Base-by-base conservation (phyloP, 1,284 basidiomycete species). In the Leucoagaricus sp. region DNA sequence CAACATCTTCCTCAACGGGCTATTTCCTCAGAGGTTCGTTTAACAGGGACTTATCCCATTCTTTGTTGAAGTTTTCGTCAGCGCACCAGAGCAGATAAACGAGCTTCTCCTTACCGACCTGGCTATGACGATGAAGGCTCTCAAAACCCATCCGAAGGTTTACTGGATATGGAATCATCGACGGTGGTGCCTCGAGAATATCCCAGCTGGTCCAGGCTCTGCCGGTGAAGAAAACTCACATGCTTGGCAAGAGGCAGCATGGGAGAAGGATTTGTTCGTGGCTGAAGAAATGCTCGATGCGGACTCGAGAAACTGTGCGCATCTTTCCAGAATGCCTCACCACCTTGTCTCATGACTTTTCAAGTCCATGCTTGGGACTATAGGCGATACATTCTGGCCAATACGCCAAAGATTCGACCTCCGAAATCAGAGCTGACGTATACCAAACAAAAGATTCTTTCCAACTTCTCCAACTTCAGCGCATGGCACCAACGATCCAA, bases 401-500 rank as follows among this genome's bases (percentile, higher is more conserved):
- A 80, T 38, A 85, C 91, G 72, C 86, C 89, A 0, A 75, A 80
- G 48, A 75, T 78, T 38, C 76, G 78, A 48, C 68, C 85, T 3
- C 73, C 77, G 45, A 72, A 67, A 38, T 75, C 78, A 23, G 95
- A 97, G 69, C 73, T 98, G 25, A 79, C 76, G 0, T 98, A 92
- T 68, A 96, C 96, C 1, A 87, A 85, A 47, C 81, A 82, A 59
- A 98, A 98, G 77, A 99, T 99, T 63, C 90, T 94, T 69, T 76
- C 88, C 52, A 98, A 94, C 70, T 97, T 99, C 68, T 96, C 93
- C 47, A 99, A 99, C 71, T 99, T 98, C 70, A 96, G 93, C 58
- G 97, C 97, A 15, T 99, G 97, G 97, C 97, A 99, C 72, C 94
- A 96, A 64, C 85, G 97, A 25, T 92, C 94, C 1, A 96, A 96